Evolutionary conservation across 2,329 filamentous ascomycete genomes (phyloP), one percentile per base, ranked within the genome.

Genomic region (Botrytis aclada): DNA sequence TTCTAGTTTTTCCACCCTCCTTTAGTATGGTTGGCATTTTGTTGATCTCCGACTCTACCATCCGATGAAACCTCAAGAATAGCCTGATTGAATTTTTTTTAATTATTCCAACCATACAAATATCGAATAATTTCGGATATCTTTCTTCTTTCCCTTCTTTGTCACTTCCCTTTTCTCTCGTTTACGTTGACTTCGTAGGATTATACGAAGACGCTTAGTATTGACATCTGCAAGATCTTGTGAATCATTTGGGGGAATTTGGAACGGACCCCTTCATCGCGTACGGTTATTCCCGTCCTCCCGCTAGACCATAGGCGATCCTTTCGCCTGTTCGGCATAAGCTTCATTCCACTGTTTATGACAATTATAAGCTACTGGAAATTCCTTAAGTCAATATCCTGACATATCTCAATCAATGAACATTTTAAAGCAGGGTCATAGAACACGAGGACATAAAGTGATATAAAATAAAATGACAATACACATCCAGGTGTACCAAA

Each of bases 221-320:
- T 54, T 71, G 60, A 32, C n/a, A 45, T 22, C 29, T 56, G 64
- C 34, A 39, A 37, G 29, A n/a, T 10, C 47, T 22, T 69, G n/a
- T 32, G 10, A 45, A 29, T 37, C 22, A 14, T 45, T 41, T 71
- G 58, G 45, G 39, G 62, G 47, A 66, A 73, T 74, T 47, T 73
- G 64, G 74, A 74, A 65, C 61, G 69, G 62, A 41, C 47, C 65
- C 47, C 65, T 69, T 69, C 65, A 69, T 72, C 47, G 63, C 70
- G 64, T 60, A 72, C 62, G 51, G 70, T 67, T 67, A 75, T 70
- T 75, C 64, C 75, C 75, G 76, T 69, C 69, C 72, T 72, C 71
- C 71, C 71, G 65, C 71, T 56, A 3, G 51, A 7, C n/a, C 43
- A 29, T 67, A 54, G 63, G 18, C 56, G 37, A 58, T 45, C 45